Evolutionary conservation across 352 stramenopile genomes (phyloP).

Genomic region (Elongisporangium anandrum): DNA sequence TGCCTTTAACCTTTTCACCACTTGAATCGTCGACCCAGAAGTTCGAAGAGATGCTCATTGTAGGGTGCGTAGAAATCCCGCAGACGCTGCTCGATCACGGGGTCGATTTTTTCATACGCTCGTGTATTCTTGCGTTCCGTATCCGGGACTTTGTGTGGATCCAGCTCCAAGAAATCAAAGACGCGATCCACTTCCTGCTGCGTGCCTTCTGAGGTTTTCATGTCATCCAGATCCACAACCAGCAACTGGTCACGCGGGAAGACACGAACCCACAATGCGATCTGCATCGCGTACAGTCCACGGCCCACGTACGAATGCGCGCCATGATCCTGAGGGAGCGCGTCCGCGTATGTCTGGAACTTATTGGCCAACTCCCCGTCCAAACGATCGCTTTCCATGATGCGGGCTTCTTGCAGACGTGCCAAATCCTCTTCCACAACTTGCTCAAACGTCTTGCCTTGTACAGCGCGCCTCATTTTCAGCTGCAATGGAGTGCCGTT

Average conservation of each 20-base stretch:
- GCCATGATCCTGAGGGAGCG: conserved; percentile 41
- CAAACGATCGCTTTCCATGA: conserved; percentile 10
- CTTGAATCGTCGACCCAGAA: conserved; percentile 37
- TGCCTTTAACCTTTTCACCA: conserved; percentile 1
- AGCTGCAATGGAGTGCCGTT: conserved; percentile 79
- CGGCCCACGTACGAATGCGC: conserved; percentile 83
- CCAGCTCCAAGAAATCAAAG: conserved; percentile 45
- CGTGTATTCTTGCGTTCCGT: conserved; percentile 66
- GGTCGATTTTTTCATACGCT: conserved; percentile 39
- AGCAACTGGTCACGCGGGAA: conserved; percentile 85
- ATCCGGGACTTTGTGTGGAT: conserved; percentile 24
- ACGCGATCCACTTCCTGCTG: conserved; percentile 30
- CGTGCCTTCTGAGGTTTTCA: conserved; percentile 42
- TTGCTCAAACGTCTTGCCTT: conserved; percentile 81
- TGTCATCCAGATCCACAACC: conserved; percentile 86
- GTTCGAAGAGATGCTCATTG: conserved; percentile 62
- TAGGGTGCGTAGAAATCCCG: conserved; percentile 62
- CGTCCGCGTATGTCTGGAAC: conserved; percentile 44
- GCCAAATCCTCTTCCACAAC: conserved; percentile 85
- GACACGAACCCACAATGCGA: conserved; percentile 87
- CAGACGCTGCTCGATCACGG: conserved; percentile 23
- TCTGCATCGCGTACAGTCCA: conserved; percentile 91
- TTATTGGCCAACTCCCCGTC: conserved; percentile 13
- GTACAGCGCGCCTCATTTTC: conserved; percentile 64
- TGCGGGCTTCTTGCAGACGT: conserved; percentile 39